Evolutionary conservation across 164 flowering plant genomes (phyloP).

Genomic region (Chimonanthus salicifolius): DNA sequence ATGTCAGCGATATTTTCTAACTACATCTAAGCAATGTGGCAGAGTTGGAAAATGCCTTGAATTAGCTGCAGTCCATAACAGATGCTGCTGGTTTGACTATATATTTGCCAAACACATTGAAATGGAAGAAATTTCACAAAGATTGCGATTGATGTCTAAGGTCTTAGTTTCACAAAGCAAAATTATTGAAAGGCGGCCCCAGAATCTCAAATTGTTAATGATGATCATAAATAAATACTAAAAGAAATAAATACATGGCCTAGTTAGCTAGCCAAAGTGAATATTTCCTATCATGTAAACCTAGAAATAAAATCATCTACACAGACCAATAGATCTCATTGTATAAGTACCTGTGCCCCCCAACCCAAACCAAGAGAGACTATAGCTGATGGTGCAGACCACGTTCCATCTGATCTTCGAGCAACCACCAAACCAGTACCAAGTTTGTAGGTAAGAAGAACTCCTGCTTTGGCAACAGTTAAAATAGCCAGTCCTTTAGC

Average conservation of each 20-base stretch:
- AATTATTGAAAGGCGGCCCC: not conserved
- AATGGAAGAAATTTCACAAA: too few species aligned
- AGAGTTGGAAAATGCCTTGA: too few species aligned
- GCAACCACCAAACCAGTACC: constrained; percentile 98
- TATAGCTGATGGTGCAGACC: constrained; percentile 98
- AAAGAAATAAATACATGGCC: too few species aligned
- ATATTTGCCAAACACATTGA: too few species aligned
- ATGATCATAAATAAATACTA: not conserved
- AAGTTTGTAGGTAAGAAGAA: constrained; percentile 67
- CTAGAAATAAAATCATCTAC: not conserved
- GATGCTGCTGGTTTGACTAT: not conserved
- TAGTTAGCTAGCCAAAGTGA: too few species aligned
- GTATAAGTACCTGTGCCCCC: constrained; percentile 84
- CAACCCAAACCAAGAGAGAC: constrained; percentile 82
- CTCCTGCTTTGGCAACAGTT: constrained; percentile 88
- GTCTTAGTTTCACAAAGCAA: not conserved
- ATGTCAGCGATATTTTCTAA: too few species aligned
- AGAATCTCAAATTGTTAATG: not conserved
- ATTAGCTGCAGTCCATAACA: not conserved
- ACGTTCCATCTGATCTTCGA: constrained; percentile 84
- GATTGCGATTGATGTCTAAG: not conserved
- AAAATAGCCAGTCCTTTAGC: constrained; percentile 85
- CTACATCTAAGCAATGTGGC: too few species aligned
- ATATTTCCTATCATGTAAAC: not conserved
- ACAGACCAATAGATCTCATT: not conserved